phyloP scores from a whole-genome alignment of 2,329 filamentous ascomycete species.

The Diatrype stigma region DNA sequence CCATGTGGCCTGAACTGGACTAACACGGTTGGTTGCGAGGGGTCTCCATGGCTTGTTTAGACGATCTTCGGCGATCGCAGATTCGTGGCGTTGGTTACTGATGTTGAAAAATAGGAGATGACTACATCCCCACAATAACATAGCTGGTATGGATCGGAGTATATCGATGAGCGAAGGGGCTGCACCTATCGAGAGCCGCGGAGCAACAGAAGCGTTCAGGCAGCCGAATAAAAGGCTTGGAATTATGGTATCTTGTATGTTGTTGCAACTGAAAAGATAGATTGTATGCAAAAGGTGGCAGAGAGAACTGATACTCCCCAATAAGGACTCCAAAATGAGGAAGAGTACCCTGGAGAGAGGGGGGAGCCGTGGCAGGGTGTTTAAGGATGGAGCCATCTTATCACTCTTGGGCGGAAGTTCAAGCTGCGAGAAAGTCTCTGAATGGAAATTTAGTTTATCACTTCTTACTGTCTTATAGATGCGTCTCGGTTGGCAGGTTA shows the following conservation, averaged over 20 bases:
- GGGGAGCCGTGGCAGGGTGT: no score
- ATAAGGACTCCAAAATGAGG: no score
- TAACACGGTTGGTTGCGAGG: conserved; percentile 7
- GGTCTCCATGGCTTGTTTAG: conserved; percentile 16
- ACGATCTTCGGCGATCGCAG: conserved; percentile 7
- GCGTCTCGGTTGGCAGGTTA: no score
- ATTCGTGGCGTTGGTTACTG: conserved; percentile 9
- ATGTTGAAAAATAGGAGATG: conserved; percentile 13
- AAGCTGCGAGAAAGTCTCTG: no score
- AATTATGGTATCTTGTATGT: conserved; percentile 2
- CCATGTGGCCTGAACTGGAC: conserved; percentile 2
- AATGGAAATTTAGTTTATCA: no score
- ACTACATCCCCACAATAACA: conserved; percentile 7
- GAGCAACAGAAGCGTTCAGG: conserved; percentile 6
- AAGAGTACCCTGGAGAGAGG: no score
- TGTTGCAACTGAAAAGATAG: conserved; percentile 5
- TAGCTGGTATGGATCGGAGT: conserved; percentile 1
- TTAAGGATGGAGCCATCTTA: no score
- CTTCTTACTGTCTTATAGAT: no score
- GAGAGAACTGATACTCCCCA: no score
- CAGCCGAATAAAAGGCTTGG: conserved; percentile 3
- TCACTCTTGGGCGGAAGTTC: no score
- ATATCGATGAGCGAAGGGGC: conserved; percentile 1
- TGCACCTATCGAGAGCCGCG: conserved; percentile 4
- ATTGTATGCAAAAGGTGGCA: conserved; percentile 1